A percentile compares a stretch with the other conserved stretches of the same genome.
Conservation (phyloP, 345 rosid genomes). For the Gossypium sturtianum region DNA sequence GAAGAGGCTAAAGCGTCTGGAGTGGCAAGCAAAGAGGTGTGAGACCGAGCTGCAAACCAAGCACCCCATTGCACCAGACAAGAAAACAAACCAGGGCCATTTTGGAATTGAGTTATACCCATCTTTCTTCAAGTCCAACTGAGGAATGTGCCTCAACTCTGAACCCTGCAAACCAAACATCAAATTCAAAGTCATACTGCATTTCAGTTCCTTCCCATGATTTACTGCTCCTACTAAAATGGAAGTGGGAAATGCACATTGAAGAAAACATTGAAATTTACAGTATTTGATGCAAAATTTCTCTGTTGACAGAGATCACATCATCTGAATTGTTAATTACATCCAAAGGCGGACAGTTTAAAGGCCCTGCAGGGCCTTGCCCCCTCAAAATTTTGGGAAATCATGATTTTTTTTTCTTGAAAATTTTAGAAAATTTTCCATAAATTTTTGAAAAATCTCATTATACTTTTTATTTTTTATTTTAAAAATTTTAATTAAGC, state of each 20-base stretch:
- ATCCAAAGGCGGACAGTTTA: too few relatives aligned
- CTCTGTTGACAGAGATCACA: not conserved
- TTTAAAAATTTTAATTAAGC: too few relatives aligned
- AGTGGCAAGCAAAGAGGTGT: constrained; percentile 93
- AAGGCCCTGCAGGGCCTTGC: too few relatives aligned
- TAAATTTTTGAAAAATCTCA: too few relatives aligned
- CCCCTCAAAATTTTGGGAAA: too few relatives aligned
- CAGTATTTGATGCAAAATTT: not conserved
- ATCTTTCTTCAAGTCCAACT: constrained; percentile 19
- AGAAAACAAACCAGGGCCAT: constrained; percentile 93
- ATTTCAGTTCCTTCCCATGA: constrained; percentile 3
- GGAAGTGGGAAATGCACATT: not conserved
- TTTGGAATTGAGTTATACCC: constrained; percentile 36
- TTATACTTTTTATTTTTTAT: too few relatives aligned
- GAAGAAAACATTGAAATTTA: not conserved
- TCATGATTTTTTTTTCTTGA: too few relatives aligned
- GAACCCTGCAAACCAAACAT: constrained; percentile 45
- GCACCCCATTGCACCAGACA: constrained; percentile 82
- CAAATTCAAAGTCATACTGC: not conserved
- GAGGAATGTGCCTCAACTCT: constrained; percentile 28
- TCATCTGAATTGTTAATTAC: not conserved
- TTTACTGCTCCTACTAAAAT: not conserved
- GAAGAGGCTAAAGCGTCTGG: constrained; percentile 59
- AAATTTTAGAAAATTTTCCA: too few relatives aligned
- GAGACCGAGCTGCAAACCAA: constrained; percentile 83